Conservation (phyloP, 176 grass and related monocot genomes). For the Otatea glauca region DNA sequence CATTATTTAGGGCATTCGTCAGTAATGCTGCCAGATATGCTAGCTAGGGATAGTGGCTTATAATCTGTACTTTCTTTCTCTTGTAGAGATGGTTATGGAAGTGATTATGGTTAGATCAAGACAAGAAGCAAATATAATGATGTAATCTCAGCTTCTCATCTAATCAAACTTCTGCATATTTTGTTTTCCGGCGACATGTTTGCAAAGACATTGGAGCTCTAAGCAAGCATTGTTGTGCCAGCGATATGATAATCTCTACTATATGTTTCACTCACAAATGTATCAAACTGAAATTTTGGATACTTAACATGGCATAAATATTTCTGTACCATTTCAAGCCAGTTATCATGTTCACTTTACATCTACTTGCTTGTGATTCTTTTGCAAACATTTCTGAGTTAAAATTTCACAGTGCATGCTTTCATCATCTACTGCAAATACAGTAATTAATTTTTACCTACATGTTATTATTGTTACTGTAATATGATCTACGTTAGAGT, state of each 20-base stretch:
- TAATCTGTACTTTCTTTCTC: constrained; percentile 36
- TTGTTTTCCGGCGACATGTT: background rate
- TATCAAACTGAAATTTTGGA: background rate
- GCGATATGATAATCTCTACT: background rate
- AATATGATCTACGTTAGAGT: too few species aligned
- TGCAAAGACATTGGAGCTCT: background rate
- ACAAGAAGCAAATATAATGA: constrained; percentile 34
- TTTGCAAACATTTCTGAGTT: too few species aligned
- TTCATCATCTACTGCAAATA: too few species aligned
- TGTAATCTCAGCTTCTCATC: background rate
- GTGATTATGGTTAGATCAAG: constrained; percentile 24
- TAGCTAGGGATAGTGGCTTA: constrained; percentile 42
- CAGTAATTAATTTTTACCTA: too few species aligned
- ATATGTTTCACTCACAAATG: background rate
- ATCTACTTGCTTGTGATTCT: too few species aligned
- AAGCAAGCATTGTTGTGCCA: constrained; percentile 7
- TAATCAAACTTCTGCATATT: background rate
- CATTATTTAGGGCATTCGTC: constrained; percentile 1
- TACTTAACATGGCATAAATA: background rate
- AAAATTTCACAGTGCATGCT: too few species aligned
- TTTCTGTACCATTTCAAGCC: too few species aligned
- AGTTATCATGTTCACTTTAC: too few species aligned
- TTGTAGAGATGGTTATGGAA: constrained; percentile 32
- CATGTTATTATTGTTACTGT: too few species aligned
- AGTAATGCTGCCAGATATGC: constrained; percentile 31